These are phyloP conservation scores for Oryza longistaminata DNA, from an alignment of 176 grass and related monocot species.

Conservation along the genomic window DNA sequence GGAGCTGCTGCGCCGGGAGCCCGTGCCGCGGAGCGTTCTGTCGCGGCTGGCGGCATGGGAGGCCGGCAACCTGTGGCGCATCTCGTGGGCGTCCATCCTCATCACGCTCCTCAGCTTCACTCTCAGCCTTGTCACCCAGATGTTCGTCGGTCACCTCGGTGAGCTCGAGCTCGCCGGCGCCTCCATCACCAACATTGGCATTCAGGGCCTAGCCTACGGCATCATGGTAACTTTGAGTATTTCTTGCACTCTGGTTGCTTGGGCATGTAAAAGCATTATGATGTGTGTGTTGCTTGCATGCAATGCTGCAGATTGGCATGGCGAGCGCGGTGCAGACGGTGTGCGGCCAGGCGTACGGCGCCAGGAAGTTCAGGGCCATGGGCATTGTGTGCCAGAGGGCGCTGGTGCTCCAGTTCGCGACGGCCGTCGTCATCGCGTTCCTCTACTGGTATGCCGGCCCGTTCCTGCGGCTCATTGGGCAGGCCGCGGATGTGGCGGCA, in stretches of 20 bases:
- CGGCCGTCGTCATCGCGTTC: conserved; percentile 46
- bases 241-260: conserved; percentile 9
- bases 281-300: neutral
- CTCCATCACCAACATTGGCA: conserved; percentile 82
- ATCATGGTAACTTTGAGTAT: conserved; percentile 59
- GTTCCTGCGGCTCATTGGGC: conserved; percentile 59
- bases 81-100: conserved; percentile 81
- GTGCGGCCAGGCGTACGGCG: conserved; percentile 78
- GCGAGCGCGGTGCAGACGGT: conserved; percentile 79
- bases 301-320: conserved; percentile 69
- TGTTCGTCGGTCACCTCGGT: conserved; percentile 86
- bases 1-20: conserved; percentile 60
- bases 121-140: conserved; percentile 74
- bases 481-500: conserved; percentile 42
- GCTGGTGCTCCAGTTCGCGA: conserved; percentile 59
- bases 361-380: conserved; percentile 59
- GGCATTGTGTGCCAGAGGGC: conserved; percentile 69
- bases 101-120: conserved; percentile 73
- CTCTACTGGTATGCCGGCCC: conserved; percentile 67
- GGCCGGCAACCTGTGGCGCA: conserved; percentile 70
- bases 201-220: conserved; percentile 85
- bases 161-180: conserved; percentile 69
- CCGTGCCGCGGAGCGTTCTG: conserved; percentile 24
- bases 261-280: neutral
- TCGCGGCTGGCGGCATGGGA: conserved; percentile 61